Conservation (phyloP, 2,329 filamentous ascomycete species). For the Boeremia exigua region DNA sequence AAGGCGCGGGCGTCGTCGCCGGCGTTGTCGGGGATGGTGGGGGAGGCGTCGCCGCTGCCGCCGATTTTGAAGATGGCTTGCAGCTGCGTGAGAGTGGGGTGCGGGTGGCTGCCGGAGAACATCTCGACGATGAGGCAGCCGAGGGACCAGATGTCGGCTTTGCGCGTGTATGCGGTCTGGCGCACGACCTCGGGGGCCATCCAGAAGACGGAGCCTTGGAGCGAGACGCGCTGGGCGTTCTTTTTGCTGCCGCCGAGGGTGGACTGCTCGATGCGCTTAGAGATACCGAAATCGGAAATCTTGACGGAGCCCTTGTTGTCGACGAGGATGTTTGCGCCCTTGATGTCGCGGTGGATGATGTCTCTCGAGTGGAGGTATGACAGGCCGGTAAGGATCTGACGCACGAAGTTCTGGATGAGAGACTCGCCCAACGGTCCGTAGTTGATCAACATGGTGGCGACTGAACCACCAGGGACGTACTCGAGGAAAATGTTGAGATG, state of each 20-base stretch:
- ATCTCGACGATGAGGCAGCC: constrained; percentile 98
- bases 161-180: constrained; percentile 96
- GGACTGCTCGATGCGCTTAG: constrained; percentile 93
- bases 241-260: constrained; percentile 63
- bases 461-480: constrained; percentile 95
- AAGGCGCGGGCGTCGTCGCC: constrained; percentile 85
- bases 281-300: constrained; percentile 98
- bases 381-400: constrained; percentile 90
- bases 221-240: constrained; percentile 65
- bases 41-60: constrained; percentile 82
- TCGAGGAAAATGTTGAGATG: constrained; percentile 99
- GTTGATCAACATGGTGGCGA: constrained; percentile 98
- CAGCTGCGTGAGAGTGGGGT: constrained; percentile 94
- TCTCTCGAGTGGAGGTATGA: constrained; percentile 92
- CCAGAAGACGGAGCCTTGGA: constrained; percentile 98
- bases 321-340: constrained; percentile 97
- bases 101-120: constrained; percentile 96
- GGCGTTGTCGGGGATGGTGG: constrained; percentile 85
- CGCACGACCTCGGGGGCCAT: constrained; percentile 99
- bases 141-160: constrained; percentile 98
- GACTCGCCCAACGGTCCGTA: constrained; percentile 95
- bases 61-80: constrained; percentile 98
- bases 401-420: constrained; percentile 92
- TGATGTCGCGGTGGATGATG: constrained; percentile 99
- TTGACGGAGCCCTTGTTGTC: constrained; percentile 99